Base-by-base conservation (phyloP, 768 basidiomycete species). In the Strobilomyces dryophilus region DNA sequence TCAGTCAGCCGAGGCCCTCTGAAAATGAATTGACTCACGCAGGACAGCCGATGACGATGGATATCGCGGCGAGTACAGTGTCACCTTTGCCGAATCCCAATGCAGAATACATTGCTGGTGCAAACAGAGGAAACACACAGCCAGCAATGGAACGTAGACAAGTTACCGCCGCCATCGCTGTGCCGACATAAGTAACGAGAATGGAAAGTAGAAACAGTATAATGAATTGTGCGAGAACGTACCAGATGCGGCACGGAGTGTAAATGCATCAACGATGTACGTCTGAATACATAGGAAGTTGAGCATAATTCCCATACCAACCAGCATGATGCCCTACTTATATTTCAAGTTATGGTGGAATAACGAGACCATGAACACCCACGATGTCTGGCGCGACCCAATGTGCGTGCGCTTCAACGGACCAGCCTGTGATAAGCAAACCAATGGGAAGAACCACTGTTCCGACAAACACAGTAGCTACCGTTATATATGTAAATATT, bases 41-140 rank as follows among this genome's bases (percentile, higher is more conserved):
- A 6, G 86, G 85, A 55, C 81, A 79, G 15, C 86, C 86, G 12
- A 89, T 66, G 1, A 66, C 75, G 50, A 89, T 79, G 3, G 83
- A 73, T 2, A 78, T 57, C 11, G 63, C 75, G 0, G 87, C 87
- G 8, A n/a, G n/a, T n/a, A n/a, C n/a, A n/a, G n/a, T n/a, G n/a
- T n/a, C n/a, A n/a, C n/a, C n/a, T n/a, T n/a, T 85, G 0, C 87
- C 89, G 52, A 84, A 85, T 4, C 87, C 89, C 0, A 90, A 71
- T 14, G 72, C 70, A 0, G 72, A 65, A 66, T 79, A 89, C 81
- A 90, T 85, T 35, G 77, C 71, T n/a, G 84, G 82, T 4, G 83
- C 85, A 58, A 91, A 91, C n/a, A 91, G 70, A 4, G 89, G 89
- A 62, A 92, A 89, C 1, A 77, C 82, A 48, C 88, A 89, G 1